Percentiles rank a stretch among this genome's conserved stretches.
These are phyloP conservation scores for Phytopythium chamaehyphon DNA, from an alignment of 352 stramenopile genomes.

Conservation along the genomic window DNA sequence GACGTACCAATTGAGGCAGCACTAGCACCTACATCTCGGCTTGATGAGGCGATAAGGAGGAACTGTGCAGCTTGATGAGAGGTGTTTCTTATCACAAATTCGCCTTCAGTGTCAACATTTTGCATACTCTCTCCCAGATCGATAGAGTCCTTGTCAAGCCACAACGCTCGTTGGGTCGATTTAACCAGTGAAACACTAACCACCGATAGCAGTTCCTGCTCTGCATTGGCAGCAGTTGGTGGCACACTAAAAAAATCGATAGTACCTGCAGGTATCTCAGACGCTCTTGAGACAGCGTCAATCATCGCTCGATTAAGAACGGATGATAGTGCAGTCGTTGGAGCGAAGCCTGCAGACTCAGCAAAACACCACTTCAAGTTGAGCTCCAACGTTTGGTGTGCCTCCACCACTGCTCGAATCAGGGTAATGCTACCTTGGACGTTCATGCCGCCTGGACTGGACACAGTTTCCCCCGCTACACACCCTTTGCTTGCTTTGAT, in stretches of 20 bases:
- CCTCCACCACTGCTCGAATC: slow-evolving; percentile 31
- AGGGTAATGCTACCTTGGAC: slow-evolving; percentile 21
- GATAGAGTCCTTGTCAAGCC: slow-evolving; percentile 58
- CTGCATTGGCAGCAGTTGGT: neutral
- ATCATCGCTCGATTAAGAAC: slow-evolving; percentile 64
- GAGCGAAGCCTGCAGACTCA: slow-evolving; percentile 51
- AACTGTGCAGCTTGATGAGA: slow-evolving; percentile 70
- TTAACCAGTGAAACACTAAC: slow-evolving; percentile 71
- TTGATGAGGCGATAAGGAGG: slow-evolving; percentile 50
- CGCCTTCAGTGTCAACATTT: slow-evolving; percentile 43
- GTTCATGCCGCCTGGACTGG: neutral
- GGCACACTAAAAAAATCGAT: slow-evolving; percentile 41
- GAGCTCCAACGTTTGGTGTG: slow-evolving; percentile 30
- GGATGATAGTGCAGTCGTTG: slow-evolving; percentile 58
- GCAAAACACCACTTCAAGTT: slow-evolving; percentile 69
- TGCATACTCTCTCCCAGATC: slow-evolving; percentile 81
- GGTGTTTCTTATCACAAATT: slow-evolving; percentile 68
- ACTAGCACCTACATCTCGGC: slow-evolving; percentile 23
- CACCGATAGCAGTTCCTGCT: slow-evolving; percentile 14
- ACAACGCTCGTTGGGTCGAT: slow-evolving; percentile 55
- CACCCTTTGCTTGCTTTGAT: slow-evolving; percentile 19
- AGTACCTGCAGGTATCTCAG: slow-evolving; percentile 49
- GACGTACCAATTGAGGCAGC: slow-evolving; percentile 13
- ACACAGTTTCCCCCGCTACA: neutral
- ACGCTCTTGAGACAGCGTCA: slow-evolving; percentile 47